Percentiles rank a stretch among this genome's conserved stretches.
phyloP scores from a whole-genome alignment of 305 asterid species.

The Ruellia speciosa region DNA sequence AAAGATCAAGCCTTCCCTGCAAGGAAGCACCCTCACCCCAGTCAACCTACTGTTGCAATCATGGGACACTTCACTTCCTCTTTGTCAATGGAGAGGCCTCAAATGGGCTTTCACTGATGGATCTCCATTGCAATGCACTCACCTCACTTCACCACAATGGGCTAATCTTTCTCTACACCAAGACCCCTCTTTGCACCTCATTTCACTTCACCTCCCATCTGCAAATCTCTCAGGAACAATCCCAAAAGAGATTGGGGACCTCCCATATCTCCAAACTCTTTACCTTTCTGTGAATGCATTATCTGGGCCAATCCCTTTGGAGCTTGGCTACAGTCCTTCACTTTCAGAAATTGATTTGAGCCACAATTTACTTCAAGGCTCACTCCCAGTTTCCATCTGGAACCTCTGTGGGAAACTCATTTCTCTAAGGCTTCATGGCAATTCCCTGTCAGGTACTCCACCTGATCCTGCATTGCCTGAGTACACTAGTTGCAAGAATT shows the following conservation, averaged over 20 bases:
- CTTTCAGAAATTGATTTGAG: slow-evolving; percentile 74
- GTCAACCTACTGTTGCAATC: slow-evolving; percentile 58
- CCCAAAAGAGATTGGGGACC: slow-evolving; percentile 77
- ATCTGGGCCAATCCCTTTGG: slow-evolving; percentile 68
- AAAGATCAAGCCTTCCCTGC: slow-evolving; percentile 66
- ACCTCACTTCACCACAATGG: slow-evolving; percentile 82
- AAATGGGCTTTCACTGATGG: slow-evolving; percentile 70
- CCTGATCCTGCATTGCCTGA: slow-evolving; percentile 83
- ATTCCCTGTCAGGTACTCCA: slow-evolving; percentile 61
- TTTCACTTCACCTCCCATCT: slow-evolving; percentile 76
- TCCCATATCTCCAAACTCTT: slow-evolving; percentile 51
- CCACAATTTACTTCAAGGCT: slow-evolving; percentile 55
- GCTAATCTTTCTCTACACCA: slow-evolving; percentile 32
- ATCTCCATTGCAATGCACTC: slow-evolving; percentile 39
- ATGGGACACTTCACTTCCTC: slow-evolving; percentile 72
- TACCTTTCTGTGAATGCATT: slow-evolving; percentile 67
- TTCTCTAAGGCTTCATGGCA: slow-evolving; percentile 66
- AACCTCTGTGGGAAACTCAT: slow-evolving; percentile 69
- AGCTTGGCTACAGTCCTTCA: slow-evolving; percentile 79
- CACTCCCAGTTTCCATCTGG: slow-evolving; percentile 81
- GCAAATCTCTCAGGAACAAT: slow-evolving; percentile 76
- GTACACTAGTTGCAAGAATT: slow-evolving; percentile 43
- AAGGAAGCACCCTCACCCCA: slow-evolving; percentile 32
- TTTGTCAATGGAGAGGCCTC: slow-evolving; percentile 70
- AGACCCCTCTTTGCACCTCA: slow-evolving; percentile 54